A percentile compares a stretch with the other conserved stretches of the same genome.
Conservation (phyloP, 345 rosid genomes). For the Anastatica hierochuntica region DNA sequence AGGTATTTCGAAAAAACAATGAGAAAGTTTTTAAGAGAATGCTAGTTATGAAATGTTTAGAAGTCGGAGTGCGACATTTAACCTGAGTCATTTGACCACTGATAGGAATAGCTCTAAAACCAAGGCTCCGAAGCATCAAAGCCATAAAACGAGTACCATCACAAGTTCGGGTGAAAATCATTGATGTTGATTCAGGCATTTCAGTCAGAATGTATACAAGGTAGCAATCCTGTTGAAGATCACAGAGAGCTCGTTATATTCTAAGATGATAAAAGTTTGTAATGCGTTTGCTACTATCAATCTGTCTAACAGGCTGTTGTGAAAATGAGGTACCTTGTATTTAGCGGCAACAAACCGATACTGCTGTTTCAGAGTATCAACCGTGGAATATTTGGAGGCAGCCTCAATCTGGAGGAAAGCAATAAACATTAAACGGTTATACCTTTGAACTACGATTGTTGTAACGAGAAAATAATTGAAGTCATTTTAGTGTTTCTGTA, state of each 20-base stretch:
- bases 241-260: neutral
- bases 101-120: constrained; percentile 84
- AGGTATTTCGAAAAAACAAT: neutral
- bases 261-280: neutral
- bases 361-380: constrained; percentile 82
- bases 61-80: neutral
- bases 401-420: constrained; percentile 66
- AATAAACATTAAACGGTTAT: constrained; percentile 3
- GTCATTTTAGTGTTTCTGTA: constrained; percentile 15
- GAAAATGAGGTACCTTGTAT: constrained; percentile 48
- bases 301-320: neutral
- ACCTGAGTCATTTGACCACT: constrained; percentile 99
- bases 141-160: constrained; percentile 76
- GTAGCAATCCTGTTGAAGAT: constrained; percentile 69
- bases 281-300: neutral
- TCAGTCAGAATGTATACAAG: constrained; percentile 72
- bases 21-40: neutral
- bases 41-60: neutral
- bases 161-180: constrained; percentile 94
- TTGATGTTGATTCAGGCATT: constrained; percentile 64
- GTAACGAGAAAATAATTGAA: neutral
- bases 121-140: constrained; percentile 72
- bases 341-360: constrained; percentile 68
- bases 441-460: neutral
- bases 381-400: constrained; percentile 85